Base-by-base conservation (phyloP, 2,329 filamentous ascomycete genomes). In the Sphaerulina vaccinii region DNA sequence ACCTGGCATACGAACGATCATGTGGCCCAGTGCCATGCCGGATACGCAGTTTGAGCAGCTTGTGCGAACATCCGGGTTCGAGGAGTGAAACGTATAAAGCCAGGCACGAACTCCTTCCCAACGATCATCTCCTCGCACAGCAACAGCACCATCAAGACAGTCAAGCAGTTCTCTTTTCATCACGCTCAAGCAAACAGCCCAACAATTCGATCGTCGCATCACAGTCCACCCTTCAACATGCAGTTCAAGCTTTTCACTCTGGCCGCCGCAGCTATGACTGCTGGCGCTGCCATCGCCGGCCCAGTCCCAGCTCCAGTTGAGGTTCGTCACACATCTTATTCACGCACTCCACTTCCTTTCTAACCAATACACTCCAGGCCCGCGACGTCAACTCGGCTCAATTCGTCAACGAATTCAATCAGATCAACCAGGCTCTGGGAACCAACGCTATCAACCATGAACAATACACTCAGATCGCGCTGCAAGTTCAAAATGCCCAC, bases 211-310 rank as follows among this genome's bases (percentile, higher is more conserved):
- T 27, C 46, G 33, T 15, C 22, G 41, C 8, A 32, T 10, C 27
- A 32, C n/a, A n/a, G n/a, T 11, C n/a, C 27, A 32, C 11, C n/a
- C 27, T 32, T 38, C n/a, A 50, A 15, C n/a, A 51, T 51, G 49
- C 49, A 51, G 27, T 41, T 51, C 24, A 45, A 51, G 49, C 43
- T 38, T 36, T 45, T 51, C 42, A 40, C 42, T 18, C 36, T 35
- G 13, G 29, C 42, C 22, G 32, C 46, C 42, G 49, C 49, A 19
- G 35, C 42, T 19, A 45, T 51, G 24, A 42, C 49, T 24, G 42
- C 46, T n/a, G 41, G 49, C 41, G 33, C 22, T 18, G 36, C 49
- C 24, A 27, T 51, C 9, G 49, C 49, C 11, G 41, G 40, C 5
- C 49, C 49, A 43, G 22, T 42, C 27, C 42, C 42, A 46, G 29